A percentile compares a stretch with the other conserved stretches of the same genome.
Conservation (phyloP, 257 asterid species). For the Anisodus acutangulus region DNA sequence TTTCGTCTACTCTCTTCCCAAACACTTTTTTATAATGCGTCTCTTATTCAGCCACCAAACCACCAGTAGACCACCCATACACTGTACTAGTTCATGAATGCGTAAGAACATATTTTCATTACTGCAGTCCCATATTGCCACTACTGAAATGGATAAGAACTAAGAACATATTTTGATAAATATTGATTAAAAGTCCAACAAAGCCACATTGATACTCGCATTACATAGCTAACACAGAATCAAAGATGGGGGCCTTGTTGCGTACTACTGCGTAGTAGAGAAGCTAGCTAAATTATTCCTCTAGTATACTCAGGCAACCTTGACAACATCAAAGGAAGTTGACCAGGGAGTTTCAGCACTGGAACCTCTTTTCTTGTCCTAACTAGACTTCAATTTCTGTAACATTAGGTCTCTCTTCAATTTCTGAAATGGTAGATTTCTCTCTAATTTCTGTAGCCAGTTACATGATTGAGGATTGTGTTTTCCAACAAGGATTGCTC, state of each 20-base stretch:
- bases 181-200: neutral
- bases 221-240: neutral
- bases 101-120: neutral
- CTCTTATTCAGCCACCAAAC: neutral
- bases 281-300: neutral
- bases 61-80: neutral
- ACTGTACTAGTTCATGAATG: neutral
- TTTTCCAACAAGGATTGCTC: no score
- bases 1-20: neutral
- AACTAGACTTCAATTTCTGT: conserved; percentile 10
- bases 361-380: neutral
- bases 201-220: neutral
- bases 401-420: neutral
- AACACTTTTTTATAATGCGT: neutral
- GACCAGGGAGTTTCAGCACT: neutral
- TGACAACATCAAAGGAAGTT: neutral
- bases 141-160: neutral
- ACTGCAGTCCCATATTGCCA: neutral
- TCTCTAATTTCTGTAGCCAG: neutral
- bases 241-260: conserved; percentile 7
- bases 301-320: neutral
- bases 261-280: neutral
- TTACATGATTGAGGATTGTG: neutral
- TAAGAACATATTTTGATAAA: neutral
- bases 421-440: neutral